Evolutionary conservation across 106 monocot genomes (phyloP).

Genomic region (Xerophyta viscosa): DNA sequence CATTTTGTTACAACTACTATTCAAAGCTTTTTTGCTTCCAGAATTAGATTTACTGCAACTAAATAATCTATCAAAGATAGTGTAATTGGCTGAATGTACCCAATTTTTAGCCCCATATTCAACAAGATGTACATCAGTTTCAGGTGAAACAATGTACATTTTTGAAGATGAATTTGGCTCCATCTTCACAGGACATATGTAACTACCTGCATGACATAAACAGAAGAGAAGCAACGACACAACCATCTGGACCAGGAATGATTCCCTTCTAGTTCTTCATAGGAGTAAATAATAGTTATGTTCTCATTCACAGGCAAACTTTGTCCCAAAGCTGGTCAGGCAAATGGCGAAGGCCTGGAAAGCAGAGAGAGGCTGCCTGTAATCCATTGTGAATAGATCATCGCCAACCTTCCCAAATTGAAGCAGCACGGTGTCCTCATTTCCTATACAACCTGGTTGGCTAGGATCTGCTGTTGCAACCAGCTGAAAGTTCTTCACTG

Average conservation of each 20-base stretch:
- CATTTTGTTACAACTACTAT: too few relatives aligned
- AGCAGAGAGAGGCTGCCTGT: constrained; percentile 55
- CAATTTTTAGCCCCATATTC: too few relatives aligned
- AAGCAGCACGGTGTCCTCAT: constrained; percentile 54
- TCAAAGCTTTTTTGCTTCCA: too few relatives aligned
- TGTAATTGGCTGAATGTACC: too few relatives aligned
- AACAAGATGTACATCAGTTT: too few relatives aligned
- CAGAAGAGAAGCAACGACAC: neutral
- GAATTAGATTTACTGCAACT: too few relatives aligned
- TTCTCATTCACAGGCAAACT: constrained; percentile 32
- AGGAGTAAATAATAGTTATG: too few relatives aligned
- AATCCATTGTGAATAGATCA: constrained; percentile 75
- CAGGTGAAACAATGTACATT: too few relatives aligned
- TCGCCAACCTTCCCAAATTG: constrained; percentile 77
- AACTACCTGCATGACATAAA: neutral
- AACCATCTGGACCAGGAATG: neutral
- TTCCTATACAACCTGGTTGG: constrained; percentile 11
- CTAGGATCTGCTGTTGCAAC: constrained; percentile 32
- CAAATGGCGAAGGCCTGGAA: constrained; percentile 79
- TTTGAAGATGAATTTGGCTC: too few relatives aligned
- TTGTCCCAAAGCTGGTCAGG: constrained; percentile 54
- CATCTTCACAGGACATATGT: too few relatives aligned
- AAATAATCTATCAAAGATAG: too few relatives aligned
- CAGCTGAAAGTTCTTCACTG: constrained; percentile 79
- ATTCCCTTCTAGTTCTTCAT: neutral